Percentiles rank a stretch among this genome's conserved stretches.
phyloP scores from a whole-genome alignment of 2,329 filamentous ascomycete genomes.

The Apiospora rasikravindrae region DNA sequence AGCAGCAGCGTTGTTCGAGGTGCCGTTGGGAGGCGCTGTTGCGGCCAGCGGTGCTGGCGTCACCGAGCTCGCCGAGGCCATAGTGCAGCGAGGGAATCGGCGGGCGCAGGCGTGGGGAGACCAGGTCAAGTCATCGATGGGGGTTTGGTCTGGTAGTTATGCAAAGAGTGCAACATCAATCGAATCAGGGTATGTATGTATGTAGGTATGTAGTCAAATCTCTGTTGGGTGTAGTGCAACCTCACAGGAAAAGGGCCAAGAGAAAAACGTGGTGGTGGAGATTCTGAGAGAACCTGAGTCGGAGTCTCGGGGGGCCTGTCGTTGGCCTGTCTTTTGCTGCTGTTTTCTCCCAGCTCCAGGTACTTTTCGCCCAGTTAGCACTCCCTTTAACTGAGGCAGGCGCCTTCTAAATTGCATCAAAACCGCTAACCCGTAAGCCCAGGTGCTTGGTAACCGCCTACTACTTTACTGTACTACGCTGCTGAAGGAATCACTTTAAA shows the following conservation, averaged over 20 bases:
- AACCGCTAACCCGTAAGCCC: constrained; percentile 6
- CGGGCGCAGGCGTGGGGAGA: constrained; percentile 19
- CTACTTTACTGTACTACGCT: not conserved
- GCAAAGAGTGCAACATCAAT: constrained; percentile 16
- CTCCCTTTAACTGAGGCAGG: not conserved
- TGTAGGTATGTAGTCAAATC: constrained; percentile 13
- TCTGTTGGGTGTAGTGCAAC: constrained; percentile 8
- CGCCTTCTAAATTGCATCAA: constrained; percentile 2
- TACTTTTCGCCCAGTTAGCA: not conserved
- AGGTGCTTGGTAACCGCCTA: not conserved
- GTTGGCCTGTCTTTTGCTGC: constrained; percentile 6
- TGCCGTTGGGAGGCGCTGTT: constrained; percentile 29
- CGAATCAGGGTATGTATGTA: not conserved
- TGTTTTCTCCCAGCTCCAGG: constrained; percentile 10
- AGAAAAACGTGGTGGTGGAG: constrained; percentile 22
- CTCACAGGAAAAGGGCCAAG: constrained; percentile 20
- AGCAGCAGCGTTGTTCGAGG: constrained; percentile 39
- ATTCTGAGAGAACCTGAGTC: constrained; percentile 18
- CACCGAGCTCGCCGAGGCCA: constrained; percentile 43
- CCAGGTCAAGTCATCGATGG: constrained; percentile 20
- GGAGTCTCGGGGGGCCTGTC: constrained; percentile 14
- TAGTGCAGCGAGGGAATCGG: constrained; percentile 34
- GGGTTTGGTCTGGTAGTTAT: not conserved
- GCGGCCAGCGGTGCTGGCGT: constrained; percentile 38
- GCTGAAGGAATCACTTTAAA: not conserved